phyloP scores from a whole-genome alignment of 352 stramenopile species.

The Pythium aphanidermatum region DNA sequence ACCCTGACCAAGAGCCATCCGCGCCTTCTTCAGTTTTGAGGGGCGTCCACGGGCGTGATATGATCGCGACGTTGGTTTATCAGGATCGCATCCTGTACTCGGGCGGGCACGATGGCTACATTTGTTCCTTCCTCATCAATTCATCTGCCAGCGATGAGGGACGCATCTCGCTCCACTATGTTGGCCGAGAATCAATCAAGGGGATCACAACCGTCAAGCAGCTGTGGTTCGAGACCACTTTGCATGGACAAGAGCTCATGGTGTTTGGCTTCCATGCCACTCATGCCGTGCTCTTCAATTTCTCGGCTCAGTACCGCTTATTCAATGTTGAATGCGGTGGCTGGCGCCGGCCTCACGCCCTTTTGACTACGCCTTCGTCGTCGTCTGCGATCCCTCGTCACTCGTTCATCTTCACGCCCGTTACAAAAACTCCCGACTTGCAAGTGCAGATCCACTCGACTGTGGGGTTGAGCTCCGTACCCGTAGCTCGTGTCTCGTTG shows the following conservation, averaged over 20 bases:
- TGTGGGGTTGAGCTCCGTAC: background rate
- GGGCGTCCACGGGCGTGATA: slow-evolving; percentile 54
- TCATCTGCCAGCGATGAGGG: slow-evolving; percentile 18
- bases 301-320: slow-evolving; percentile 61
- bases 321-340: slow-evolving; percentile 75
- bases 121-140: slow-evolving; percentile 49
- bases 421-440: slow-evolving; percentile 35
- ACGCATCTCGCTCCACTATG: slow-evolving; percentile 22
- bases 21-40: slow-evolving; percentile 33
- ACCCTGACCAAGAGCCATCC: background rate
- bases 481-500: slow-evolving; percentile 36
- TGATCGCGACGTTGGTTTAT: slow-evolving; percentile 56
- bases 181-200: slow-evolving; percentile 68
- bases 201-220: slow-evolving; percentile 73
- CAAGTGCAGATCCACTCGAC: slow-evolving; percentile 72
- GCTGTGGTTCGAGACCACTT: slow-evolving; percentile 33
- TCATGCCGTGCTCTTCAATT: slow-evolving; percentile 68
- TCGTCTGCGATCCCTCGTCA: slow-evolving; percentile 33
- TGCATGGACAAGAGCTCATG: slow-evolving; percentile 53
- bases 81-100: slow-evolving; percentile 33
- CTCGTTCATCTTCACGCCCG: slow-evolving; percentile 65
- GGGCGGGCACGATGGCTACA: slow-evolving; percentile 77
- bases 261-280: slow-evolving; percentile 82
- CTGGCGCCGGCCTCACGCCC: slow-evolving; percentile 74
- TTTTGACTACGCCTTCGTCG: slow-evolving; percentile 16